Evolutionary conservation across 345 rosid genomes (phyloP).

Genomic region (Hypericum androsaemum): DNA sequence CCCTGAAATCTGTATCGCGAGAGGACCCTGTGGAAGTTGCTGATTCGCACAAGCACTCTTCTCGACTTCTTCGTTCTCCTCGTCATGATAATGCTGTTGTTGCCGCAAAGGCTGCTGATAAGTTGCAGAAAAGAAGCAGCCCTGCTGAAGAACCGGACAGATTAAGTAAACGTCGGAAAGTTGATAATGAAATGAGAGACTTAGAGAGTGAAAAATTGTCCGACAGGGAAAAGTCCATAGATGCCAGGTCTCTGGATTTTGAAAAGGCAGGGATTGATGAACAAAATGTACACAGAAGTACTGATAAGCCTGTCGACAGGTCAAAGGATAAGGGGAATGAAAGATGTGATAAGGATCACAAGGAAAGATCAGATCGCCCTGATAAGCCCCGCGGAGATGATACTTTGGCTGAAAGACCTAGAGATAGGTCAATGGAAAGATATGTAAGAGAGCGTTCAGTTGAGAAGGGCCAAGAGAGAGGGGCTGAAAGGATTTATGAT

Average conservation of each 20-base stretch:
- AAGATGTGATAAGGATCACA: slow-evolving; percentile 76
- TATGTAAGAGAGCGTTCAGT: slow-evolving; percentile 84
- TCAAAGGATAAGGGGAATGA: slow-evolving; percentile 68
- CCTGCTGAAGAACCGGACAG: slow-evolving; percentile 79
- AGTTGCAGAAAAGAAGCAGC: slow-evolving; percentile 68
- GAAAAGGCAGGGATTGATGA: slow-evolving; percentile 61
- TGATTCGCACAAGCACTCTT: slow-evolving; percentile 42
- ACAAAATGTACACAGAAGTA: slow-evolving; percentile 38
- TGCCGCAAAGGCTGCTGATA: slow-evolving; percentile 59
- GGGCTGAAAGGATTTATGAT: slow-evolving; percentile 52
- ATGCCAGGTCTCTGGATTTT: slow-evolving; percentile 45
- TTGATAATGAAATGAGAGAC: slow-evolving; percentile 64
- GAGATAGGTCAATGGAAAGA: slow-evolving; percentile 83
- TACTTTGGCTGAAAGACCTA: slow-evolving; percentile 39
- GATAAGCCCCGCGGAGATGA: slow-evolving; percentile 75
- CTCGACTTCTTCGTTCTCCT: slow-evolving; percentile 65
- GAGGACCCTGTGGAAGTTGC: slow-evolving; percentile 54
- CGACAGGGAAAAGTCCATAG: slow-evolving; percentile 65
- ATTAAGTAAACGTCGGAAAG: slow-evolving; percentile 76
- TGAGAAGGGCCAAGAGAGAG: slow-evolving; percentile 72
- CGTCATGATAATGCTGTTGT: slow-evolving; percentile 48
- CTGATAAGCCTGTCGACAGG: slow-evolving; percentile 56
- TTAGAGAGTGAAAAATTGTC: slow-evolving; percentile 45
- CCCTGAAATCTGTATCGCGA: slow-evolving; percentile 38
- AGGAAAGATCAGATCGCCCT: slow-evolving; percentile 69